phyloP scores from a whole-genome alignment of 129 eudicot genomes.

The Lactuca saligna region DNA sequence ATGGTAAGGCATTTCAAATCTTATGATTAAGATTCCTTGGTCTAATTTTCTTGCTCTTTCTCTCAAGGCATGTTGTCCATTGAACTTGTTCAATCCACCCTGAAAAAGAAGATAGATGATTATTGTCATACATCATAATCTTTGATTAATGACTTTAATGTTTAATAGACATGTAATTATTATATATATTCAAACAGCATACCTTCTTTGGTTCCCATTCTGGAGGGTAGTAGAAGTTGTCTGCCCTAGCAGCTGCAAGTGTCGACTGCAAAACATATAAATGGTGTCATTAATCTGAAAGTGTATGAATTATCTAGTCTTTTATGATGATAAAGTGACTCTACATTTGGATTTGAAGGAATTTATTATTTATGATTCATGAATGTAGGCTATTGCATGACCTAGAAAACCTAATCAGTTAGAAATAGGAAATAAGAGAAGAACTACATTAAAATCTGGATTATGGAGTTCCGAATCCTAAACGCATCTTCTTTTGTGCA shows the following conservation, averaged over 20 bases:
- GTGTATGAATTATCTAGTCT: neutral
- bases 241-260: constrained; percentile 99
- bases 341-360: too few relatives aligned
- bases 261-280: constrained; percentile 63
- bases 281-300: constrained; percentile 2
- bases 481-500: constrained; percentile 1
- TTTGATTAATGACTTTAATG: neutral
- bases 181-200: constrained; percentile 1
- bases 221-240: constrained; percentile 95
- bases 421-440: neutral
- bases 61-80: constrained; percentile 97
- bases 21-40: constrained; percentile 93
- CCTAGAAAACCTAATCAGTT: neutral
- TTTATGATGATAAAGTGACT: too few relatives aligned
- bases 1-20: constrained; percentile 96
- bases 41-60: constrained; percentile 94
- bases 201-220: constrained; percentile 98
- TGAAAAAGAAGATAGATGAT: constrained; percentile 28
- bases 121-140: constrained; percentile 8
- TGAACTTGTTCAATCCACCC: constrained; percentile 94
- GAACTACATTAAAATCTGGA: neutral
- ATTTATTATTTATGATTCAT: neutral
- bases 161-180: neutral
- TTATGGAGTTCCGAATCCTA: neutral
- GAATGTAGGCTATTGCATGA: neutral